Percentiles rank a stretch among this genome's conserved stretches.
These are phyloP conservation scores for Hansfordia pulvinata DNA, from an alignment of 2,329 filamentous ascomycete genomes.

Conservation along the genomic window DNA sequence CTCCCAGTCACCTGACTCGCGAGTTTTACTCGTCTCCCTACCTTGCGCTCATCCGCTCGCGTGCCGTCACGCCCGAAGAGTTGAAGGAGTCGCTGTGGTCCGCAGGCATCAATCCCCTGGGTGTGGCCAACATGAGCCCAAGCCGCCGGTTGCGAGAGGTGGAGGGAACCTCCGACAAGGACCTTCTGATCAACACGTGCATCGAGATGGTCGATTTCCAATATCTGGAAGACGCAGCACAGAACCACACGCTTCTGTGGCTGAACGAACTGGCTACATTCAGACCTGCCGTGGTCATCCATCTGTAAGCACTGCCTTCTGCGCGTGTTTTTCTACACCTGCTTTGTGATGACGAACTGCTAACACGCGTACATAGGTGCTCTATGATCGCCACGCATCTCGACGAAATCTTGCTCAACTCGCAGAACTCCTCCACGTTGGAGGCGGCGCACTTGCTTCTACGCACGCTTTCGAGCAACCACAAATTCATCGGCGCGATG, in stretches of 20 bases:
- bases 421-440: slow-evolving; percentile 45
- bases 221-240: slow-evolving; percentile 47
- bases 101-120: slow-evolving; percentile 34
- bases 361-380: slow-evolving; percentile 33
- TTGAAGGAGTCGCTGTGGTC: slow-evolving; percentile 50
- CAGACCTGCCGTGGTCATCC: slow-evolving; percentile 41
- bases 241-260: slow-evolving; percentile 45
- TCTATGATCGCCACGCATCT: slow-evolving; percentile 43
- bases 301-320: slow-evolving; percentile 33
- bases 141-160: slow-evolving; percentile 28
- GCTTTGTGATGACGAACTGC: neutral
- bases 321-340: neutral
- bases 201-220: slow-evolving; percentile 55
- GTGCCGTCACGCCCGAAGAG: slow-evolving; percentile 42
- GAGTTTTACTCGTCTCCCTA: slow-evolving; percentile 38
- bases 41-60: slow-evolving; percentile 42
- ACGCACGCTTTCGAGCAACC: slow-evolving; percentile 40
- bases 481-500: slow-evolving; percentile 32
- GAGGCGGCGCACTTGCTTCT: slow-evolving; percentile 47
- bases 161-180: slow-evolving; percentile 39
- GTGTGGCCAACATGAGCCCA: slow-evolving; percentile 23
- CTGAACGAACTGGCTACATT: slow-evolving; percentile 40
- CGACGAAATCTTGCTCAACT: slow-evolving; percentile 48
- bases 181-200: slow-evolving; percentile 47
- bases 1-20: slow-evolving; percentile 15